Base-by-base conservation (phyloP, 176 grass and related monocot species). In the Poa annua region DNA sequence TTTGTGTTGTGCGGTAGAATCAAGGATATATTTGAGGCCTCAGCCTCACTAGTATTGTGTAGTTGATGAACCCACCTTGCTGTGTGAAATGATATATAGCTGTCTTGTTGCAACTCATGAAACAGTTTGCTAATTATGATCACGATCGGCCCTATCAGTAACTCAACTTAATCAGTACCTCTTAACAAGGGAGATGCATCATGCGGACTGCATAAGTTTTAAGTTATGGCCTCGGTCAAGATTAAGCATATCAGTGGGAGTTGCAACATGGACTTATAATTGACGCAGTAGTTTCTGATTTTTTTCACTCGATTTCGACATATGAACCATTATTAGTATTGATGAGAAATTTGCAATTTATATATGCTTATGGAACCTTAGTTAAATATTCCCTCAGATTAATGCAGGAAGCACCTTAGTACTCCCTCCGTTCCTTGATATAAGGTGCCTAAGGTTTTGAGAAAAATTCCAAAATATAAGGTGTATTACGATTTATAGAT, bases 151-250 rank as follows among this genome's bases (percentile, higher is more conserved):
- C 41, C 24, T 14, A 47, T 64, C 77, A 21, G 24, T 64, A 49
- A 49, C 24, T 25, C 77, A 34, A n/a, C 15, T 79, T 79, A 17
- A 34, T 64, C 9, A 29, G 15, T 7, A 64, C 20, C 14, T 26
- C 41, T 42, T 60, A 77, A 14, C 60, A 14, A 42, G 51, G 74
- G 75, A 77, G 41, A 50, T 80, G 78, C 17, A 36, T 80, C 26
- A 26, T 32, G 22, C 55, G 3, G 4, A 34, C 55, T 56, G 74
- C 39, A 48, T 64, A 60, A 15, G 16, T 22, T 70, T 79, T 64
- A n/a, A 48, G 25, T 32, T 48, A 38, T 84, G 20, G 4, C 41
- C 11, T 45, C 17, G 3, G 8, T 75, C 14, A 35, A 51, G 12
- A 8, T 35, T 42, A 29, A 84, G n/a, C 66, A 20, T 66, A 29